Percentiles rank a stretch among this genome's conserved stretches.
Conservation (phyloP, 2,329 filamentous ascomycete genomes). For the Colletotrichum musicola region DNA sequence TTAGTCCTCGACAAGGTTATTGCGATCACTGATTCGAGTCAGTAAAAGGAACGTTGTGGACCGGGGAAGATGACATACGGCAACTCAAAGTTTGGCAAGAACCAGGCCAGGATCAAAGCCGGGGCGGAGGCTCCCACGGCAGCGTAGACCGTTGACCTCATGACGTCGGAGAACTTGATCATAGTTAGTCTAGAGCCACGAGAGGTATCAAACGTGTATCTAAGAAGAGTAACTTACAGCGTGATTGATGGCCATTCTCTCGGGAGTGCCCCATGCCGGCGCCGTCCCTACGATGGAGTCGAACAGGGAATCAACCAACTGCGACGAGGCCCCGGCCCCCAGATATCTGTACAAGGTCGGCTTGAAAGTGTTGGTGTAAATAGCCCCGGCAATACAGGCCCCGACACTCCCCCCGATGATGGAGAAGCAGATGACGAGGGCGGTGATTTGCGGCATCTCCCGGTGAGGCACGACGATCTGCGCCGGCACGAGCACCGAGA, state of each 20-base stretch:
- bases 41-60: neutral
- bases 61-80: constrained; percentile 3
- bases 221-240: constrained; percentile 19
- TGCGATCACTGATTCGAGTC: constrained; percentile 9
- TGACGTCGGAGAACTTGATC: constrained; percentile 23
- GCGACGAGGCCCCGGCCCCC: neutral
- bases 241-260: constrained; percentile 23
- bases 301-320: constrained; percentile 27
- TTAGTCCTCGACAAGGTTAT: constrained; percentile 16
- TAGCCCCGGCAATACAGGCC: constrained; percentile 45
- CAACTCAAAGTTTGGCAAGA: constrained; percentile 24
- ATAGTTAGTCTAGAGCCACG: neutral
- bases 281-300: constrained; percentile 26
- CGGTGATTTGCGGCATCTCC: constrained; percentile 49
- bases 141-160: constrained; percentile 25
- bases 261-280: constrained; percentile 27
- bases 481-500: constrained; percentile 49
- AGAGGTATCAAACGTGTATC: neutral
- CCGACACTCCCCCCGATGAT: constrained; percentile 49
- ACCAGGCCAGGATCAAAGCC: constrained; percentile 18
- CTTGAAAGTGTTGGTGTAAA: constrained; percentile 51
- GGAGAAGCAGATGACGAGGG: constrained; percentile 47
- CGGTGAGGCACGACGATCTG: constrained; percentile 45
- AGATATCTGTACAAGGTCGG: constrained; percentile 21
- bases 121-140: constrained; percentile 30